phyloP scores from a whole-genome alignment of 192 early-diverging fungal genomes.

The Geosiphon pyriformis region DNA sequence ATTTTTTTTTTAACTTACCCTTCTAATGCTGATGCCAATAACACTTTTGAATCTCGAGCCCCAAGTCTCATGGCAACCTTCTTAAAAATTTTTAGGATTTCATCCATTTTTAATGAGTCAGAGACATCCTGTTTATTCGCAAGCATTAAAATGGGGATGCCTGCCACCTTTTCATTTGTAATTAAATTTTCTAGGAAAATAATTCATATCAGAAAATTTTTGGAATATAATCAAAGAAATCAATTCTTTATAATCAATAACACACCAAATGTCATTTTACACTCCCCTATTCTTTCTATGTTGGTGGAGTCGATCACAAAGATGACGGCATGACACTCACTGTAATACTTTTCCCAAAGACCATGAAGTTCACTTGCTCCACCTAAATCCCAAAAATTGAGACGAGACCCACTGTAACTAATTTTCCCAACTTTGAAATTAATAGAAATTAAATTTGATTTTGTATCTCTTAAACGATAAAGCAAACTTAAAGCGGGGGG shows the following conservation, averaged over 20 bases:
- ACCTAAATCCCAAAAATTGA: conserved; percentile 96
- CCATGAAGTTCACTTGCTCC: conserved; percentile 82
- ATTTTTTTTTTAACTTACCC: conserved; percentile 55
- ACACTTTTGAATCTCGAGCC: conserved; percentile 79
- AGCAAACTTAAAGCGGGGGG: conserved; percentile 22
- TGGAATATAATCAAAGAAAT: too few relatives aligned
- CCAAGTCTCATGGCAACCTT: conserved; percentile 78
- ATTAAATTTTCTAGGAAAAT: conserved; percentile 65
- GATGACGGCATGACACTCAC: conserved; percentile 86
- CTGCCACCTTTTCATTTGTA: conserved; percentile 64
- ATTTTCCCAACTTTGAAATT: conserved; percentile 77
- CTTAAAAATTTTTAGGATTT: conserved; percentile 90
- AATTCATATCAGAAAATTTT: too few relatives aligned
- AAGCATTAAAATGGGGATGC: conserved; percentile 86
- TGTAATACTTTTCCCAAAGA: conserved; percentile 93
- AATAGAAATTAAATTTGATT: too few relatives aligned
- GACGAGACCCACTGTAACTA: conserved; percentile 54
- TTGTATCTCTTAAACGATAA: too few relatives aligned
- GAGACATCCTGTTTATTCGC: conserved; percentile 90
- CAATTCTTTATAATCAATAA: too few relatives aligned
- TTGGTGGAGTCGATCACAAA: conserved; percentile 92
- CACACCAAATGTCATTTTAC: conserved; percentile 67
- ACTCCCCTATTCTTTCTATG: conserved; percentile 73
- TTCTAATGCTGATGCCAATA: conserved; percentile 74
- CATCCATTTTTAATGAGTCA: conserved; percentile 64